Evolutionary conservation across 176 grass and related monocot species (phyloP).

Genomic region (Typha latifolia): DNA sequence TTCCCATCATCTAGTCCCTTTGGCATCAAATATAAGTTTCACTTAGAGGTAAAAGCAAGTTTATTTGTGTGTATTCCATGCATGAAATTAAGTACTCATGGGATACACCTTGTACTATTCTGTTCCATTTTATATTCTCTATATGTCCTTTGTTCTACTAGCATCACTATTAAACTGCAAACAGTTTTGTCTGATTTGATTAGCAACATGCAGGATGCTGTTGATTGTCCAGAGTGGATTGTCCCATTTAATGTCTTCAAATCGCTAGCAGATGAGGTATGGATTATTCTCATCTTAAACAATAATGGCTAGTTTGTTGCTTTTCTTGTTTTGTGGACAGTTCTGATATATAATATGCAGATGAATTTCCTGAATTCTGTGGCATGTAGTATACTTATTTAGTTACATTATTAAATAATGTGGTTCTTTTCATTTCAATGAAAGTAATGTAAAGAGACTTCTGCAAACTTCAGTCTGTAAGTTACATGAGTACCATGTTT

Average conservation of each 20-base stretch:
- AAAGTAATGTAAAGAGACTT: too few species aligned
- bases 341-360: neutral
- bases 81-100: too few species aligned
- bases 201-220: slow-evolving; percentile 56
- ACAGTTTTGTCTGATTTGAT: neutral
- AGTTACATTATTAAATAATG: too few species aligned
- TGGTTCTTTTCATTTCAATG: too few species aligned
- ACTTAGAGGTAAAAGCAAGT: slow-evolving; percentile 59
- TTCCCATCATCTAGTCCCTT: slow-evolving; percentile 79
- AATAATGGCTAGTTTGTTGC: slow-evolving; percentile 4
- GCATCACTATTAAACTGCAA: neutral
- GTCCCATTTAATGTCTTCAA: slow-evolving; percentile 94
- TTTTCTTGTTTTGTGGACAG: neutral
- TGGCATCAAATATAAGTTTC: slow-evolving; percentile 95
- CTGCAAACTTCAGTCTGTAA: neutral
- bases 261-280: slow-evolving; percentile 85
- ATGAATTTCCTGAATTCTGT: neutral
- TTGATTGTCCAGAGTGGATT: slow-evolving; percentile 98
- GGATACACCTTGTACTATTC: too few species aligned
- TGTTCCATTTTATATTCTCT: too few species aligned
- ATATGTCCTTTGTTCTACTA: too few species aligned
- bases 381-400: neutral
- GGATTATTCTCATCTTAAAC: neutral
- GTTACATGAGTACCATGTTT: neutral
- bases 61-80: too few species aligned